Conservation (phyloP, 441 rosid genomes). For the Heliophila coronopifolia region DNA sequence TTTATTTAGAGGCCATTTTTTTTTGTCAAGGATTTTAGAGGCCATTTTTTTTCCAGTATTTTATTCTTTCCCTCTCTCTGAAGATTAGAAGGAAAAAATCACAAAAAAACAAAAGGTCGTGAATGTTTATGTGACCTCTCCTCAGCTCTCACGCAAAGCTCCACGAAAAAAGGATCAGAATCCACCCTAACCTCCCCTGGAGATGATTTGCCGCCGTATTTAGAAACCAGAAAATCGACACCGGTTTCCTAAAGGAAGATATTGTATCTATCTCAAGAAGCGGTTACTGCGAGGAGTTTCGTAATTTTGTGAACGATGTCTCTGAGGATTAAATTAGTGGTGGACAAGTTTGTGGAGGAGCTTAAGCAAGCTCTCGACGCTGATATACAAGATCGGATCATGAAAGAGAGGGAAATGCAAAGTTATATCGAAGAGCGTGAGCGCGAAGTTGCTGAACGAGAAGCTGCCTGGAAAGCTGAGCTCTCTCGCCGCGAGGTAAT, state of each 20-base stretch:
- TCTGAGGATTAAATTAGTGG: slow-evolving; percentile 77
- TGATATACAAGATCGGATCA: slow-evolving; percentile 84
- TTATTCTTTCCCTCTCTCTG: slow-evolving; percentile 12
- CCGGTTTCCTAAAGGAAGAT: neutral
- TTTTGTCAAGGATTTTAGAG: too few species aligned
- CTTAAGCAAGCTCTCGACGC: slow-evolving; percentile 92
- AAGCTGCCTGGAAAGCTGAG: slow-evolving; percentile 99
- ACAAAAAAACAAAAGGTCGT: slow-evolving; percentile 14
- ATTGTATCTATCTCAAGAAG: neutral
- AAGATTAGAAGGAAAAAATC: slow-evolving; percentile 7
- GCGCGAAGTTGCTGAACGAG: slow-evolving; percentile 98
- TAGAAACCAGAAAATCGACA: neutral
- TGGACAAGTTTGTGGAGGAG: slow-evolving; percentile 93
- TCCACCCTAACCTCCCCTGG: too few species aligned
- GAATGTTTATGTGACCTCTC: slow-evolving; percentile 19
- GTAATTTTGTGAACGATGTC: too few species aligned
- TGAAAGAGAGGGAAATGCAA: slow-evolving; percentile 99
- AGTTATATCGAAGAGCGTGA: slow-evolving; percentile 95
- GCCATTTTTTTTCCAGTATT: neutral
- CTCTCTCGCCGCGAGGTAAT: slow-evolving; percentile 88
- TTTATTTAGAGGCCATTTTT: too few species aligned
- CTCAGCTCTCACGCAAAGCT: slow-evolving; percentile 28
- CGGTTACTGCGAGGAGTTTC: slow-evolving; percentile 12
- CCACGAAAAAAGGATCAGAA: slow-evolving; percentile 14
- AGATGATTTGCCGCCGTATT: slow-evolving; percentile 6